Evolutionary conservation across 768 basidiomycete genomes (phyloP), one percentile per base, ranked within the genome.

Genomic region (Termitomyces sp.): DNA sequence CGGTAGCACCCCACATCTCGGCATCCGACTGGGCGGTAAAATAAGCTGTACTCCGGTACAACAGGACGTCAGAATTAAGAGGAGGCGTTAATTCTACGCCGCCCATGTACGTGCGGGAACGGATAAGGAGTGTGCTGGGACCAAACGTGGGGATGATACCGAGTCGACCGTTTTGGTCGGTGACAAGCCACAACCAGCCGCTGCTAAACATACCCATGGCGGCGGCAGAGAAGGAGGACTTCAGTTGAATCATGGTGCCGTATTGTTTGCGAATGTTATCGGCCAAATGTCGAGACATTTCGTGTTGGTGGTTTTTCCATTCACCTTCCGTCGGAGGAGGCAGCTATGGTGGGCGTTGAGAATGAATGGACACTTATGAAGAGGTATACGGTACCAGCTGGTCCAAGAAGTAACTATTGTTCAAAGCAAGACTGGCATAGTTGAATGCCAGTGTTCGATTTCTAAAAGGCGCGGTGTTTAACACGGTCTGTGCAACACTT

Each of bases 401-500:
- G 62, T 91, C 82, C 29, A 99, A 80, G 79, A 98, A 98, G 81
- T 92, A 98, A 63, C 86, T 86, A 71, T 97, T 98, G 75, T 98
- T 99, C 59, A 98, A 76, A 5, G 96, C 92, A 46, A 92, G 82
- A 61, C 89, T 89, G 4, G 95, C 94, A 66, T 95, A 94, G 72
- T 91, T 96, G 73, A 95, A 98, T 25, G 84, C 83, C 52, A 95
- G 72, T 1, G 84, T 79, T 52, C 84, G 73, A 23, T 81, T 75
- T 42, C 81, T 82, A 31, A 83, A 73, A 16, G 74, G 64, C 0
- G 92, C 82, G 10, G 89, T 83, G 35, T 80, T 78, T 32, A 92
- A 78, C 25, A 96, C 81, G 23, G 89, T 89, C 66, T 93, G 85
- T 0, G 82, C 80, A 32, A 95, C 81, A 50, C 76, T 81, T 63